Conservation (phyloP, 2,329 filamentous ascomycete species). For the Calonectria pseudoreteaudii region DNA sequence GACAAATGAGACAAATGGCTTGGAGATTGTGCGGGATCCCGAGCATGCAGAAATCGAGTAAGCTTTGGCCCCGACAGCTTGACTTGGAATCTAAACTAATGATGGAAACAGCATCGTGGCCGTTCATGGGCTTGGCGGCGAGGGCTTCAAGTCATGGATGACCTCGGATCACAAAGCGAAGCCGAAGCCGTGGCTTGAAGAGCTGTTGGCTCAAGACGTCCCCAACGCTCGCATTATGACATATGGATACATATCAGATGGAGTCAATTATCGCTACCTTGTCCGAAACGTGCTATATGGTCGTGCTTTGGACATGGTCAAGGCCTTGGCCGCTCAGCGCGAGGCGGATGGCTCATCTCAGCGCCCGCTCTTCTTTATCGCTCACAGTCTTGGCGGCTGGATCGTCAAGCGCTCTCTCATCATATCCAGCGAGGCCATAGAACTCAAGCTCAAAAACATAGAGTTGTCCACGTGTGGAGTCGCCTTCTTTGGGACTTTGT, state of each 20-base stretch:
- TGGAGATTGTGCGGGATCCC: slow-evolving; percentile 20
- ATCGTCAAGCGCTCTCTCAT: slow-evolving; percentile 25
- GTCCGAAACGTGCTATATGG: slow-evolving; percentile 24
- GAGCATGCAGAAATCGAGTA: slow-evolving; percentile 23
- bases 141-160: slow-evolving; percentile 23
- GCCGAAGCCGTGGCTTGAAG: slow-evolving; percentile 21
- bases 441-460: slow-evolving; percentile 17
- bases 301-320: slow-evolving; percentile 23
- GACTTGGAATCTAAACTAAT: not conserved
- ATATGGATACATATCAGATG: slow-evolving; percentile 22
- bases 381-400: slow-evolving; percentile 23
- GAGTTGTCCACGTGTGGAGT: slow-evolving; percentile 24
- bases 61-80: not conserved
- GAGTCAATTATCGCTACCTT: slow-evolving; percentile 24
- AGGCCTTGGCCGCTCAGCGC: slow-evolving; percentile 22
- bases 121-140: slow-evolving; percentile 24
- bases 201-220: slow-evolving; percentile 18
- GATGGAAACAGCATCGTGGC: slow-evolving; percentile 14
- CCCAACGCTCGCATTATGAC: slow-evolving; percentile 24
- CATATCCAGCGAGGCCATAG: slow-evolving; percentile 22
- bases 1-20: slow-evolving; percentile 10
- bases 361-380: slow-evolving; percentile 24
- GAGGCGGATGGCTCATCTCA: slow-evolving; percentile 12
- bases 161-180: slow-evolving; percentile 11
- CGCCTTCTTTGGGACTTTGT: slow-evolving; percentile 24